Base-by-base conservation (phyloP, 306 rosid genomes). In the Albizia julibrissin region DNA sequence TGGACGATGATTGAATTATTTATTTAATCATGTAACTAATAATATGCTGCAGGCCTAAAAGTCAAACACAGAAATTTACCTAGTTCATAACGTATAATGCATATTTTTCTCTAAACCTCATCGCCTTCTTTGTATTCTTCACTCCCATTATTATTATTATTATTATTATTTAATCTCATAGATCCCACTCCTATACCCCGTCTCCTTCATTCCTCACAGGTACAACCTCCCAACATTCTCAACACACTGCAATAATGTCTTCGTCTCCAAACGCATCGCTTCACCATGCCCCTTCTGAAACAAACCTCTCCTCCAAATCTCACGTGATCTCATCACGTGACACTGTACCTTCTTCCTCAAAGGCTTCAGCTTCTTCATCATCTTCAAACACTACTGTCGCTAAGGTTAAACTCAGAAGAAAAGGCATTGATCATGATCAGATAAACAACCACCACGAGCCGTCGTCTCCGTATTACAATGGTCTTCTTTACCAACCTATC, bases 41-140 rank as follows among this genome's bases (percentile, higher is more conserved):
- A 46, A 50, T 47, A 50, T 54, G 13, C 69, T 27, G 69, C 21
- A 27, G 39, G 69, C 69, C 39, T 3, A 1, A 3, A 62, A 27
- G 39, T 62, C 69, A 26, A 5, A 62, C 37, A 12, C 19, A 24
- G 37, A 14, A 62, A 0, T 58, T 58, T 29, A 68, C 85, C 8
- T 82, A 16, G 77, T 18, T 15, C 9, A 0, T 26, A 77, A 61
- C 82, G 82, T 16, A 10, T 7, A 13, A 54, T 0, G 15, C 1
- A 11, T 43, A 11, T 71, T 21, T 3, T 50, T 26, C 70, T 69
- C 44, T 79, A 18, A 50, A 58, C 5, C 5, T 42, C n/a, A 56
- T 59, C 77, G 83, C 47, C 47, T 21, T 39, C 79, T 34, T 77
- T 22, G 74, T 66, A 58, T 70, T 58, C 65, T 58, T 8, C 5